Evolutionary conservation across 768 basidiomycete genomes (phyloP).

Genomic region (Nevesoporus exiguus): DNA sequence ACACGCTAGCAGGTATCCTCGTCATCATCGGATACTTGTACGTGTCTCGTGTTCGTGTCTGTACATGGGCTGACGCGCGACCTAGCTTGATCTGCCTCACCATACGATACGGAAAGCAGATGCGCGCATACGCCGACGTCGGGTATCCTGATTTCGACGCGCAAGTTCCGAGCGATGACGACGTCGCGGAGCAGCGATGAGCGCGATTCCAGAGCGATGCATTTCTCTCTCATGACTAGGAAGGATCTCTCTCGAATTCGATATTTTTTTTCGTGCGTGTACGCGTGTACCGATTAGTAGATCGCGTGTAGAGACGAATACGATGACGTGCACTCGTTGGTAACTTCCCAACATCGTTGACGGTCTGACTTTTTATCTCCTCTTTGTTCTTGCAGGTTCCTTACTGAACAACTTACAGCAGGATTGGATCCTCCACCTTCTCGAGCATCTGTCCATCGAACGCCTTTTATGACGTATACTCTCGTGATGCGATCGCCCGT

Average conservation of each 20-base stretch:
- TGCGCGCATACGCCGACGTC: conserved; percentile 56
- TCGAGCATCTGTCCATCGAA: too few species aligned
- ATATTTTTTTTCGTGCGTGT: too few species aligned
- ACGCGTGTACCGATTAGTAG: too few species aligned
- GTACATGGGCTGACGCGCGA: background rate
- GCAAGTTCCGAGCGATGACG: background rate
- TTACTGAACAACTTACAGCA: too few species aligned
- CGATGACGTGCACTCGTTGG: too few species aligned
- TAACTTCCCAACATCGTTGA: too few species aligned
- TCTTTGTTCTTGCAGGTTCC: too few species aligned
- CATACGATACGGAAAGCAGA: conserved; percentile 52
- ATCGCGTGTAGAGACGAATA: too few species aligned
- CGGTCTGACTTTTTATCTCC: too few species aligned
- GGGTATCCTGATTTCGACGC: conserved; percentile 41
- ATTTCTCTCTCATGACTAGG: background rate
- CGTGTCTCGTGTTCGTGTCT: conserved; percentile 22
- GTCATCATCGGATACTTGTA: conserved; percentile 53
- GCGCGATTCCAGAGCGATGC: background rate
- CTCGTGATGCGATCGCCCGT: too few species aligned
- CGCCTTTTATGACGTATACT: too few species aligned
- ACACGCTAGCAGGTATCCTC: conserved; percentile 44
- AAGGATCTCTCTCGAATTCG: background rate
- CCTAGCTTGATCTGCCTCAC: conserved; percentile 47
- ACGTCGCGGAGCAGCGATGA: background rate
- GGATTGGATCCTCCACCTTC: too few species aligned